Base-by-base conservation (phyloP, 2,329 filamentous ascomycete genomes). In the Pseudonectria buxi region DNA sequence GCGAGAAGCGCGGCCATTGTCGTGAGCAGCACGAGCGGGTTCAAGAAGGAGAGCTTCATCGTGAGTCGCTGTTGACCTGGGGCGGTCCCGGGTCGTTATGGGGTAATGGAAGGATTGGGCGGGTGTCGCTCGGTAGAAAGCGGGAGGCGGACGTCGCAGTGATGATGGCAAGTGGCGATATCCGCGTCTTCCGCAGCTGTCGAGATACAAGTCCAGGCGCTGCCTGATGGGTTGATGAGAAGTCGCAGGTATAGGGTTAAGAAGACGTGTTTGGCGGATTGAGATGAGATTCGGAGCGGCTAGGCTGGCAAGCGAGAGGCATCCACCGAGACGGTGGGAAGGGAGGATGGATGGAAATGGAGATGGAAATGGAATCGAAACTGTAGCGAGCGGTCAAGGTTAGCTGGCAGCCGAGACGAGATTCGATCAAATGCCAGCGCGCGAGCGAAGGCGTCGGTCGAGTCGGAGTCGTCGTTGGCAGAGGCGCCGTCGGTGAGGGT, bases 21-120 rank as follows among this genome's bases (percentile, higher is more conserved):
- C 56, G 68, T 59, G 49, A 73, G 52, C 37, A 69, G 50, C 46
- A 67, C 56, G 37, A 71, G 51, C 49, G 71, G 65, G 53, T 63
- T 60, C 49, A 62, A 55, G 32, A 63, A 53, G 38, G 64, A 61
- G 50, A 64, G 67, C 62, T 65, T 65, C 72, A 75, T 75, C 14
- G 37, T 65, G 55, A 41, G 36, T 36, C 32, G 30, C 32, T 44
- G 38, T 33, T 43, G 16, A 33, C 37, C 28, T 15, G 29, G 24
- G 28, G 24, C 24, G 18, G 30, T 43, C 28, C 16, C 28, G 28
- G 32, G 30, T 32, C 26, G 22, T 30, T 22, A 5, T 6, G 25
- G 29, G 32, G 33, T 36, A 13, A 32, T 26, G 39, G 29, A 25
- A 25, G 31, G 25, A 25, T 28, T 24, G 15, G 22, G 33, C 12